Evolutionary conservation across 2,329 filamentous ascomycete species (phyloP).

Genomic region (Alternaria panax): DNA sequence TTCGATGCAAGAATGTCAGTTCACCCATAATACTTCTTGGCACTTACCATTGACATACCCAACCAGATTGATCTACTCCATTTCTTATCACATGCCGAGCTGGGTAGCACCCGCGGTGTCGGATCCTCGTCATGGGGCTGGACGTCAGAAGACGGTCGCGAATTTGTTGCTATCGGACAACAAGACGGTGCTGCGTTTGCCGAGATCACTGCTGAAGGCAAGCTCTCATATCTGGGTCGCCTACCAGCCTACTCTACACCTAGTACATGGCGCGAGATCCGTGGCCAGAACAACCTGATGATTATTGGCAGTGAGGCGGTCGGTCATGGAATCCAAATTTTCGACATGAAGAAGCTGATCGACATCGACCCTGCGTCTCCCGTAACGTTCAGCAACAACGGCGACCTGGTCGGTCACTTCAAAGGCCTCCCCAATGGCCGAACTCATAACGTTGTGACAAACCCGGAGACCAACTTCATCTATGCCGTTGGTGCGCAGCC

Average conservation of each 20-base stretch:
- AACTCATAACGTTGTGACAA: conserved; percentile 50
- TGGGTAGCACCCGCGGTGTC: conserved; percentile 57
- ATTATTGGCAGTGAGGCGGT: conserved; percentile 52
- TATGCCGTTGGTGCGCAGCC: conserved; percentile 49
- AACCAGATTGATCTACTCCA: conserved; percentile 62
- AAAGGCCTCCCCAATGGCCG: conserved; percentile 46
- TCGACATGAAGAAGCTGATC: conserved; percentile 64
- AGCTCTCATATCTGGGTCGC: conserved; percentile 62
- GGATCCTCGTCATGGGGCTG: conserved; percentile 62
- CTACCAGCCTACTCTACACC: conserved; percentile 58
- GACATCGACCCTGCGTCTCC: conserved; percentile 44
- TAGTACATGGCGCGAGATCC: conserved; percentile 63
- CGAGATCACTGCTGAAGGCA: conserved; percentile 60
- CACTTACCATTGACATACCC: conserved; percentile 6
- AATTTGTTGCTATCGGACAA: conserved; percentile 64
- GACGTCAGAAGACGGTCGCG: conserved; percentile 61
- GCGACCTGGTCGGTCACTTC: conserved; percentile 46
- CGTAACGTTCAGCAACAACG: conserved; percentile 44
- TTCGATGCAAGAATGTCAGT: conserved; percentile 41
- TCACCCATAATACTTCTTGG: too few relatives aligned
- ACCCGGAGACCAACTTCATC: conserved; percentile 48
- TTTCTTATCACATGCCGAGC: conserved; percentile 62
- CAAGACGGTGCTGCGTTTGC: conserved; percentile 63
- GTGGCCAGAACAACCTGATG: conserved; percentile 54
- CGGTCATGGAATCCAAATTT: conserved; percentile 67